phyloP scores from a whole-genome alignment of 768 basidiomycete species.

The Crassisporium funariophilum region DNA sequence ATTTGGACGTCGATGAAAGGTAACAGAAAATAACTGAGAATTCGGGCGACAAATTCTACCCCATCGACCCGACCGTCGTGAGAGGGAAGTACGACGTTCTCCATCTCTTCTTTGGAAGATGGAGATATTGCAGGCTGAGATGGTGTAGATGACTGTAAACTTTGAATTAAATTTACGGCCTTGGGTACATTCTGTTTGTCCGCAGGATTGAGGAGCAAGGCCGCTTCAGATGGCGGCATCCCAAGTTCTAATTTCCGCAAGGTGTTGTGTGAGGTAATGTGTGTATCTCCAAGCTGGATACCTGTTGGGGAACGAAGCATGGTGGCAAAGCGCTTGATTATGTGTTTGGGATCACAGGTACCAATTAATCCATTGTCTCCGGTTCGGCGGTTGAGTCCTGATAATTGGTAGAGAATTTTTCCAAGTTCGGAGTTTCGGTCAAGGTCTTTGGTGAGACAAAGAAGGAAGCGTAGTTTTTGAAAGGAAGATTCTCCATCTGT shows the following conservation, averaged over 20 bases:
- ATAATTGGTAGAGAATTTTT: conserved; percentile 9
- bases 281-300: conserved; percentile 16
- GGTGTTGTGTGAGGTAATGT: conserved; percentile 9
- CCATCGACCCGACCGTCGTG: conserved; percentile 6
- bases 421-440: conserved; percentile 13
- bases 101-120: background rate
- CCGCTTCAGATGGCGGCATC: too few species aligned
- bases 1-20: conserved; percentile 28
- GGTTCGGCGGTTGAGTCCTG: conserved; percentile 25
- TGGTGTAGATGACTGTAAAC: too few species aligned
- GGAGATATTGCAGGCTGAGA: too few species aligned
- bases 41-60: conserved; percentile 12
- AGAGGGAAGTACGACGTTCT: background rate
- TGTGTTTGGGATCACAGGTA: conserved; percentile 32
- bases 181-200: too few species aligned
- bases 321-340: conserved; percentile 30
- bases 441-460: conserved; percentile 15
- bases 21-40: conserved; percentile 17
- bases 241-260: too few species aligned
- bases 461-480: conserved; percentile 16
- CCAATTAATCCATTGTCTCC: conserved; percentile 15
- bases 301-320: conserved; percentile 19
- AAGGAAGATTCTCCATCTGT: conserved; percentile 33
- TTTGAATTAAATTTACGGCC: conserved; percentile 29
- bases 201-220: too few species aligned